These are phyloP conservation scores for Beauveria sp. DNA, from an alignment of 2,329 filamentous ascomycete genomes.

Conservation along the genomic window DNA sequence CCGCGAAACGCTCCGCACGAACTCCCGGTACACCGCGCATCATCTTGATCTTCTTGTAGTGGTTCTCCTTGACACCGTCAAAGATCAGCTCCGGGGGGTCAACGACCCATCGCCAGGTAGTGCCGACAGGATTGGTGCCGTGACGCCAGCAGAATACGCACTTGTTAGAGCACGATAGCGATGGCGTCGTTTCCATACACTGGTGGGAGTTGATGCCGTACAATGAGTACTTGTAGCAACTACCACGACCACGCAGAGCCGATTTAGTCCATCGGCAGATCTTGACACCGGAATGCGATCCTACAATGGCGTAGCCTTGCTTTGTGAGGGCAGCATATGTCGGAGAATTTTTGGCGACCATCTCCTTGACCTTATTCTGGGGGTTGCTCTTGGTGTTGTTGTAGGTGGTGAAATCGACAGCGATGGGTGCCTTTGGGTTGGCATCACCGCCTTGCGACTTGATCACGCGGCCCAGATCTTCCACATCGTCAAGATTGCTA, in stretches of 20 bases:
- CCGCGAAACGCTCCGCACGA: constrained; percentile 80
- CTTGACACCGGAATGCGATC: constrained; percentile 92
- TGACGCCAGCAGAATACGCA: constrained; percentile 99
- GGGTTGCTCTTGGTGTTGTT: constrained; percentile 37
- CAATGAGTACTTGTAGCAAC: constrained; percentile 96
- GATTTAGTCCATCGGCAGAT: constrained; percentile 99
- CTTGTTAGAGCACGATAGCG: constrained; percentile 93
- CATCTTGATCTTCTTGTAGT: constrained; percentile 98
- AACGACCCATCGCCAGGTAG: constrained; percentile 93
- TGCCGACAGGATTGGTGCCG: constrained; percentile 93
- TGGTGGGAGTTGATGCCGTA: constrained; percentile 95
- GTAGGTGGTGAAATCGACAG: constrained; percentile 81
- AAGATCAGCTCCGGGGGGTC: constrained; percentile 89
- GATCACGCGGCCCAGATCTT: constrained; percentile 69
- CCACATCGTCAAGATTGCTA: constrained; percentile 63
- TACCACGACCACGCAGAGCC: constrained; percentile 82
- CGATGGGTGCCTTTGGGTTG: constrained; percentile 44
- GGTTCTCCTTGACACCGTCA: constrained; percentile 78
- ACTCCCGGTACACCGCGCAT: constrained; percentile 90
- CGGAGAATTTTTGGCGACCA: constrained; percentile 87
- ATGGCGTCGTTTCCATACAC: constrained; percentile 97
- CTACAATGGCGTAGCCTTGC: constrained; percentile 92
- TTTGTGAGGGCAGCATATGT: constrained; percentile 88
- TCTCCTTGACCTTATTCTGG: constrained; percentile 63
- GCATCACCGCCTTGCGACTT: constrained; percentile 35